phyloP scores from a whole-genome alignment of 23 red algal species.

The Rhodosorus marinus region DNA sequence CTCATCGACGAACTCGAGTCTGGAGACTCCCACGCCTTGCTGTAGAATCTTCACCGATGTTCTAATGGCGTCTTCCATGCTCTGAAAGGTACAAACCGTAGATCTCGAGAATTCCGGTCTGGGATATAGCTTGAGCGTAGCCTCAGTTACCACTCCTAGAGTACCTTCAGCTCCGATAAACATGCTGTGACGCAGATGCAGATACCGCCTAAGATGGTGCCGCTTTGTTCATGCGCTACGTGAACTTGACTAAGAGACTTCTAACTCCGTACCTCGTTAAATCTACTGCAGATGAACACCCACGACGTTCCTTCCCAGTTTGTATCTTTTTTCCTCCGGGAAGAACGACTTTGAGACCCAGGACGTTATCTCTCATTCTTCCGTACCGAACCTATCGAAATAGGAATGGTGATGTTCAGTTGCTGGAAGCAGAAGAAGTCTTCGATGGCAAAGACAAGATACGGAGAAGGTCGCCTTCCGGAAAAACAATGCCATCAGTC shows the following conservation, averaged over 20 bases:
- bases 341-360: slow-evolving; percentile 78
- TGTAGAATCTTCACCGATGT: slow-evolving; percentile 59
- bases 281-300: slow-evolving; percentile 79
- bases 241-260: too few species aligned
- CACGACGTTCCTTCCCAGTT: slow-evolving; percentile 54
- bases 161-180: slow-evolving; percentile 92
- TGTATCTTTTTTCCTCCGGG: slow-evolving; percentile 64
- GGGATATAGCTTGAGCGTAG: slow-evolving; percentile 52
- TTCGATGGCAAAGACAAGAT: too few species aligned
- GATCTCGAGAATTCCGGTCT: slow-evolving; percentile 47
- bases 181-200: too few species aligned
- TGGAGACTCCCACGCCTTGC: slow-evolving; percentile 29
- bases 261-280: too few species aligned
- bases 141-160: slow-evolving; percentile 72
- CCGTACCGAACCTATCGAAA: too few species aligned
- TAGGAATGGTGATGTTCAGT: too few species aligned
- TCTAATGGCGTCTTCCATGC: slow-evolving; percentile 45
- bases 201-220: too few species aligned
- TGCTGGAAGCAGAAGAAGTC: too few species aligned
- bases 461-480: too few species aligned
- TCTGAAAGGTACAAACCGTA: slow-evolving; percentile 52
- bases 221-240: too few species aligned
- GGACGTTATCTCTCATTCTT: slow-evolving; percentile 88
- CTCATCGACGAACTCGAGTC: slow-evolving; percentile 84
- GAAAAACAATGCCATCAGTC: too few species aligned